Evolutionary conservation across 2,329 filamentous ascomycete genomes (phyloP), one percentile per base, ranked within the genome.

Genomic region (Aspergillus bombycis): DNA sequence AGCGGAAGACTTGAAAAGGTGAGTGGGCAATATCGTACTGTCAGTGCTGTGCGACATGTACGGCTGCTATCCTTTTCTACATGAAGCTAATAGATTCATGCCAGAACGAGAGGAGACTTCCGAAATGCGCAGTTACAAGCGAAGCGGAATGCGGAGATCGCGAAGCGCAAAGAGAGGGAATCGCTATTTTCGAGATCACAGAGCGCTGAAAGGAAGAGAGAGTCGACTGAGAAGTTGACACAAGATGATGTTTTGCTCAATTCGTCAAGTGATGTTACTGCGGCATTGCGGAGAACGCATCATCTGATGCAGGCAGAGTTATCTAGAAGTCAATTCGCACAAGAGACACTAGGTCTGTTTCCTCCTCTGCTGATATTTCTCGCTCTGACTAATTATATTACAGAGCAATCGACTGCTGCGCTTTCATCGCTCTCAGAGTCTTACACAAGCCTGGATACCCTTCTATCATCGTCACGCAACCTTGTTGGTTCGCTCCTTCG

Each of bases 271-370:
- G 92, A 96, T 81, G 91, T 98, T 60, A 98, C 94, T 3, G 83
- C 88, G 56, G 91, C 93, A 1, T 85, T 99, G 58, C 87, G 93
- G 65, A 86, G 93, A 65, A 96, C 94, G 7, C 94, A 98, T 78
- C 88, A 91, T 66, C 85, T 96, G 72, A 94, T 98, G 82, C 88
- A 92, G 67, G 85, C 88, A 5, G 94, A 97, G 82, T 86, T 99
- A 9, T 88, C 90, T 54, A 89, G 93, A 64, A 96, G 92, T 68
- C 89, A 92, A 71, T 98, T 96, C 75, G 94, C 94, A 21, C 90
- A 95, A 71, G 90, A 96, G 77, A 96, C 93, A 1, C 84, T 99
- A 62, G 78, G 81, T 79, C 68, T 64, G 73, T 73, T 62, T 23
- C 12, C 28, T 32, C 36, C 14, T 34, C 41, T 21, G 38, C 34